Evolutionary conservation across 129 eudicot genomes (phyloP).

Genomic region (Lactuca saligna): DNA sequence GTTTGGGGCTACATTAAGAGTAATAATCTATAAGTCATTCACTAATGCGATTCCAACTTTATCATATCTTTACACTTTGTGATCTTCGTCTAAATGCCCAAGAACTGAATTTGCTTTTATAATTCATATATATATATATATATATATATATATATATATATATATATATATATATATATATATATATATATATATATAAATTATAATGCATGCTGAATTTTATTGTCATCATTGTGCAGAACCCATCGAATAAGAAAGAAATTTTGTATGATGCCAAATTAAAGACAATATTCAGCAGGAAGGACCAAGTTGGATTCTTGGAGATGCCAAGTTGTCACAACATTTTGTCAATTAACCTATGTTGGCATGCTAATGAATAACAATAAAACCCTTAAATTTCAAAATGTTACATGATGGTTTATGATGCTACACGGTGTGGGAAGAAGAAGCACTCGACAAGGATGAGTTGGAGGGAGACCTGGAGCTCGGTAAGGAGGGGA

Average conservation of each 20-base stretch:
- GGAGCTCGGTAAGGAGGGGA: no score
- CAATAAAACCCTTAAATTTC: background rate
- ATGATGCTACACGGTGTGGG: no score
- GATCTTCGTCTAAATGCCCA: background rate
- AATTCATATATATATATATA: no score
- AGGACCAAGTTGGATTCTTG: slow-evolving; percentile 60
- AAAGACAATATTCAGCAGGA: slow-evolving; percentile 61
- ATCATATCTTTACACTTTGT: background rate
- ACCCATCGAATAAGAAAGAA: slow-evolving; percentile 64
- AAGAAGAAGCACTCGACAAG: no score
- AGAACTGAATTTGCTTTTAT: background rate
- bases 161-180: no score
- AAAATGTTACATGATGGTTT: slow-evolving; percentile 4
- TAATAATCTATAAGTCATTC: slow-evolving; percentile 28
- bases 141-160: no score
- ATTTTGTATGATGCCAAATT: slow-evolving; percentile 69
- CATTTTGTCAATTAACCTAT: slow-evolving; percentile 51
- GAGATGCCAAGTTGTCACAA: slow-evolving; percentile 58
- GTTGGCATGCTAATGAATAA: slow-evolving; percentile 1
- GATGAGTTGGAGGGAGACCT: no score
- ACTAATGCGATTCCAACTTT: background rate
- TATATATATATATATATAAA: background rate
- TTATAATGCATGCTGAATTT: no score
- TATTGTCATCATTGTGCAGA: slow-evolving; percentile 39
- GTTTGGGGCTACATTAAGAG: slow-evolving; percentile 52